Evolutionary conservation across 2,329 filamentous ascomycete species (phyloP), one percentile per base, ranked within the genome.

Genomic region (Helminthosporium solani): DNA sequence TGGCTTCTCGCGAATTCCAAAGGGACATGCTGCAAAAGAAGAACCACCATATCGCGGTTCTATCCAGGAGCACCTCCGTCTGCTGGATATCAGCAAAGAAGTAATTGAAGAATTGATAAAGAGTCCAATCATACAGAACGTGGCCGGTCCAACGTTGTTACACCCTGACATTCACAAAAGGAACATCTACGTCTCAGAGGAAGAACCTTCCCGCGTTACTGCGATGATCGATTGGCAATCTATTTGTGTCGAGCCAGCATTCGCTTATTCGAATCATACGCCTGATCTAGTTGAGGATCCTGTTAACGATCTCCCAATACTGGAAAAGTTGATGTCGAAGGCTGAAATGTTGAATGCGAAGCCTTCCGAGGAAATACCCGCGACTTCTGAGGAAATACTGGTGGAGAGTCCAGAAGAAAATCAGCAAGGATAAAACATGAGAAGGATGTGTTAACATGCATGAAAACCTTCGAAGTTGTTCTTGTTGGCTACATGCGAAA

Each of bases 201-300:
- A 66, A 14, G 56, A 71, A 25, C 63, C 70, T 20, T 57, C 60
- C 33, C 42, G 50, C 14, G 56, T 73, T 19, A 68, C 66, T 11
- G 56, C 52, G n/a, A 61, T 73, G 23, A 70, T 73, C 25, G 68
- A 73, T 49, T 73, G 68, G 69, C 67, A 73, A 55, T 63, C 59
- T 5, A 53, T 58, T 14, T 61, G 60, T 44, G 54, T 71, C 34
- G 65, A 71, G 42, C 68, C 69, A 36, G 57, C 61, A 18, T 72
- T 70, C 44, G 62, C 56, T 48, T 67, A 70, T 52, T 50, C 64
- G 43, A 57, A 67, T 42, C 60, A 70, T 19, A 47, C 63, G 2
- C 69, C 69, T 7, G 70, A 73, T 53, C 70, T 73, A 48, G 57
- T 64, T 33, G 39, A 30, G 16, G 39, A 15, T 33, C 15, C 14